Evolutionary conservation across 2,329 filamentous ascomycete genomes (phyloP), one percentile per base, ranked within the genome.

Genomic region (Myotisia sp.): DNA sequence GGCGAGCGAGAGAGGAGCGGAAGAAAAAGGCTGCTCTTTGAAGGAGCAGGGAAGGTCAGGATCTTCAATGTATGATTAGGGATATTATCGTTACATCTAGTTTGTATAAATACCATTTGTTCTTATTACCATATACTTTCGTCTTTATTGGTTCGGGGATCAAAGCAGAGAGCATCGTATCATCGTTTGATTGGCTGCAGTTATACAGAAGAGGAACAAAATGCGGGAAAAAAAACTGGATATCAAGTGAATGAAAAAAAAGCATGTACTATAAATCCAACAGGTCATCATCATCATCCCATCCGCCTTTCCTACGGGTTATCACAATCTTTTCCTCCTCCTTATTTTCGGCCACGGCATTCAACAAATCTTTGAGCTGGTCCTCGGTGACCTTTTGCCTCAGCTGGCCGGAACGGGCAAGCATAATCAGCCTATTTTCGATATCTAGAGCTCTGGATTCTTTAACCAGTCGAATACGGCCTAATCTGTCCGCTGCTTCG

Each of bases 391-490:
- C 84, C 56, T 93, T 92, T 42, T 74, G 64, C 36, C 83, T 68
- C 48, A 98, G 66, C 65, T 95, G 90, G 16, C 87, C 86, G 16
- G 77, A 73, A 50, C 85, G 75, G 38, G 90, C 87, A 38, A 98
- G 72, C 75, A 79, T 85, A 58, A 98, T 86, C 37, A 98, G 71
- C 33, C 87, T 65, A 67, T 92, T 86, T 65, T 98, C 90, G 37
- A 98, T 74, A 51, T 94, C 85, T 41, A 70, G 72, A 22, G 90
- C 90, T 50, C 90, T 82, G 47, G 79, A 77, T 55, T 86, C 84
- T 63, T 95, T 95, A 53, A 98, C 90, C 40, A 98, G 76, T 21
- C 87, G 79, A 62, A 98, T 95, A 45, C 90, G 83, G 37, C 83
- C 84, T 1, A 98, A 71, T 9, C 90, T 81, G 63, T 98, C 90